These are phyloP conservation scores for Plasmopara viticola DNA, from an alignment of 352 stramenopile species.

Conservation along the genomic window DNA sequence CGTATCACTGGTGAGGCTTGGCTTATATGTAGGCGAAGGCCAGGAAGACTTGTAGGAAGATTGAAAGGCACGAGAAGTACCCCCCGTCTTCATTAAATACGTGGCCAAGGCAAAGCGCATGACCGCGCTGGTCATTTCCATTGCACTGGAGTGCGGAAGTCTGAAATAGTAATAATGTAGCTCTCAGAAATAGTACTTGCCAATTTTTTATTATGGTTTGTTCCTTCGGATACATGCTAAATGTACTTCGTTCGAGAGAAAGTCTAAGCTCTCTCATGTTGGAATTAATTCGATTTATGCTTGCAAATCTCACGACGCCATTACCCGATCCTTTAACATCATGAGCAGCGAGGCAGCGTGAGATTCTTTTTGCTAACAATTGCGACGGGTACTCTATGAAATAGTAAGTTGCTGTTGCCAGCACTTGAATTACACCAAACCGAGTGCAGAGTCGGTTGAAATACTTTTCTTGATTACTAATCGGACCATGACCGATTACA, in stretches of 20 bases:
- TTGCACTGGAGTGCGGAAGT: slow-evolving; percentile 8
- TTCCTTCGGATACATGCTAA: no score
- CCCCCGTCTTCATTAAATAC: slow-evolving; percentile 30
- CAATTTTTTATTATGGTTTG: no score
- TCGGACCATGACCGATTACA: slow-evolving; percentile 14
- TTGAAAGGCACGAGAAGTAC: neutral
- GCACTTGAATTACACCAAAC: slow-evolving; percentile 22
- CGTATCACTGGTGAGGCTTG: slow-evolving; percentile 2
- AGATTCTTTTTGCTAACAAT: slow-evolving; percentile 6
- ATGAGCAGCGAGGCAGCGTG: slow-evolving; percentile 4
- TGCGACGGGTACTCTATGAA: slow-evolving; percentile 7
- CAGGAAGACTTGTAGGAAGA: neutral
- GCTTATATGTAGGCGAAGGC: slow-evolving; percentile 4
- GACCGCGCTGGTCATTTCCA: slow-evolving; percentile 28
- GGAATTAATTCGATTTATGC: no score
- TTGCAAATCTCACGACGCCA: no score
- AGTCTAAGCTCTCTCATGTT: no score
- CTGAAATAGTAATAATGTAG: slow-evolving; percentile 16
- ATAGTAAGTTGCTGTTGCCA: slow-evolving; percentile 13
- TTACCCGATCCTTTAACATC: neutral
- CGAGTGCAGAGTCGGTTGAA: slow-evolving; percentile 28
- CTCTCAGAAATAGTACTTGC: no score
- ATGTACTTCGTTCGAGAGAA: no score
- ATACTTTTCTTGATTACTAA: slow-evolving; percentile 22
- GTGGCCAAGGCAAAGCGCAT: slow-evolving; percentile 37